Base-by-base conservation (phyloP, 2,329 filamentous ascomycete species). In the Raffaelea albimanens region DNA sequence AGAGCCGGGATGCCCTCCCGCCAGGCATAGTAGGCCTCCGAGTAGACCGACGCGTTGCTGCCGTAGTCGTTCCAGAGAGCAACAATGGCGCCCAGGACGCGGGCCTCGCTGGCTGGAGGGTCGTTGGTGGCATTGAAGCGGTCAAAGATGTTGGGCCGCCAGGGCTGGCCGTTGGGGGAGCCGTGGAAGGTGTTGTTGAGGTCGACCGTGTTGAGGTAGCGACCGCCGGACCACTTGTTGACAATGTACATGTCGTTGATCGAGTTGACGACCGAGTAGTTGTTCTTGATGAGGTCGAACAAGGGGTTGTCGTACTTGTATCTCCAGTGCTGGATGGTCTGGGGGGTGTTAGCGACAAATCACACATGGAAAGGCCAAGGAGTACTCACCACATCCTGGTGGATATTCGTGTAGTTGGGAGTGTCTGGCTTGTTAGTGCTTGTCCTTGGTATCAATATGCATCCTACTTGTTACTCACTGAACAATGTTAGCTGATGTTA, bases 21-120 rank as follows among this genome's bases (percentile, higher is more conserved):
- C 59, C 73, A 71, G 1, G 71, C 64, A 50, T 75, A 75, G 51
- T 73, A 78, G 0, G 70, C 66, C 55, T 78, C 74, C 2, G 70
- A 65, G 48, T 72, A 72, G 0, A 70, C 70, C 0, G 68, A 68
- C 3, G 72, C 68, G 50, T 76, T 75, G 0, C 68, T 62, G 1
- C 74, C 74, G 44, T 71, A 75, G 51, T 78, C 74, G 49, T 76
- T 77, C 75, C 75, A 77, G 4, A 73, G 58, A 1, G 75, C 68
- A 3, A 67, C 63, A 23, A 78, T 66, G 21, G 71, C 66, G 0
- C 75, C 75, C 3, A 71, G 63, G 1, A 76, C 65, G 1, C 61
- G 59, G 0, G 66, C 60, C 29, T 64, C 66, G 3, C 63, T 53
- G 9, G 57, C 55, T 1, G 63, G 52, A 0, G 72, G 68, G 51